Percentiles rank a stretch among this genome's conserved stretches.
Conservation (phyloP, 345 rosid genomes). For the Corymbia maculata region DNA sequence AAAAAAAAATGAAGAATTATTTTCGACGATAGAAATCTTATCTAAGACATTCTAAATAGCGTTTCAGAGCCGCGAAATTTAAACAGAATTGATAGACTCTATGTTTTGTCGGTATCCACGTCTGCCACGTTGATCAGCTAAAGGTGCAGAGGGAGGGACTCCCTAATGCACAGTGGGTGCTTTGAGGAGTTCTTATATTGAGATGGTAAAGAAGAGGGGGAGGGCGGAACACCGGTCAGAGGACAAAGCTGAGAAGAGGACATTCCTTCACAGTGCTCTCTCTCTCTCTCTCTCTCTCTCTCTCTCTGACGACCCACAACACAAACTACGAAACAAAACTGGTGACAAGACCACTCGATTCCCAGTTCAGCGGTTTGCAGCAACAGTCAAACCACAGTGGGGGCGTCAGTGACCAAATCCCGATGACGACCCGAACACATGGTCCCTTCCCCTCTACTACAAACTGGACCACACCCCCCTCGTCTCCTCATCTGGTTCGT, state of each 20-base stretch:
- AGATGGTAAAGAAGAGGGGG: background rate
- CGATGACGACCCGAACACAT: background rate
- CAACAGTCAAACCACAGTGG: background rate
- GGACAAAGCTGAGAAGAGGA: background rate
- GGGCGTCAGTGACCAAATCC: background rate
- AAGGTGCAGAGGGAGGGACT: background rate
- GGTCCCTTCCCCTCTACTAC: background rate
- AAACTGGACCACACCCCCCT: background rate
- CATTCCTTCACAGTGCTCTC: background rate
- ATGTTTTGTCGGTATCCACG: background rate
- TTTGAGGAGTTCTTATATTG: background rate
- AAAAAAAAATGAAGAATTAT: too few species aligned
- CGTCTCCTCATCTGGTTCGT: background rate
- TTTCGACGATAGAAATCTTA: too few species aligned
- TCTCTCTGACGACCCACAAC: background rate
- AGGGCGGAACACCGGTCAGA: background rate
- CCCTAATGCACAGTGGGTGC: background rate
- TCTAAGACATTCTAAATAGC: too few species aligned
- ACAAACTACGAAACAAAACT: background rate
- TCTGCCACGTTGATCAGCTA: background rate
- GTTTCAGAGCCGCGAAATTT: background rate
- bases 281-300: background rate
- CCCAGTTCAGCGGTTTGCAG: background rate
- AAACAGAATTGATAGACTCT: background rate
- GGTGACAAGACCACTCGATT: background rate